Percentiles rank a stretch among this genome's conserved stretches.
Evolutionary conservation across 495 filamentous ascomycete species (phyloP).

Genomic region (Cercophora samala): DNA sequence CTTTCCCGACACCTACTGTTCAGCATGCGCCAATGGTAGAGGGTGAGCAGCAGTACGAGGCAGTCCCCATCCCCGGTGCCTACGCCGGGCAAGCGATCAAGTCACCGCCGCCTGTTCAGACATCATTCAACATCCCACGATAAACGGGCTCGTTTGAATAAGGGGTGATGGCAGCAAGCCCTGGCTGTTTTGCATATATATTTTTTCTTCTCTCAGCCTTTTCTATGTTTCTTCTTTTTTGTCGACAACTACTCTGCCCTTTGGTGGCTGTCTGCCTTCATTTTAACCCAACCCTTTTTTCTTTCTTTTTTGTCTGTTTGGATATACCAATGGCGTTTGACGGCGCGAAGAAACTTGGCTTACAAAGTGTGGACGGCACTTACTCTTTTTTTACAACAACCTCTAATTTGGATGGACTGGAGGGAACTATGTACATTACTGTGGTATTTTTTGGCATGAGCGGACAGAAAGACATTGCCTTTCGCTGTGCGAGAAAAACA

Average conservation of each 20-base stretch:
- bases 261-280: slow-evolving; percentile 12
- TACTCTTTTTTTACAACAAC: neutral
- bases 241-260: slow-evolving; percentile 20
- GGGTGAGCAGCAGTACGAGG: slow-evolving; percentile 63
- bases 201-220: slow-evolving; percentile 27
- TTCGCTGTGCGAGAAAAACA: neutral
- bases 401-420: slow-evolving; percentile 3
- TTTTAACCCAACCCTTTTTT: slow-evolving; percentile 9
- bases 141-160: slow-evolving; percentile 10
- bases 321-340: slow-evolving; percentile 34
- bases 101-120: slow-evolving; percentile 42
- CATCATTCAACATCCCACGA: slow-evolving; percentile 34
- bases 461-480: neutral
- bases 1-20: slow-evolving; percentile 28
- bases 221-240: slow-evolving; percentile 18
- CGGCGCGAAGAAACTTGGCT: slow-evolving; percentile 12
- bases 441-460: neutral
- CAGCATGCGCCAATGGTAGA: slow-evolving; percentile 53
- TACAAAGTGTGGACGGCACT: slow-evolving; percentile 2
- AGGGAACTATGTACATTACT: neutral
- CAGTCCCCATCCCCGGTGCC: slow-evolving; percentile 65
- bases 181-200: slow-evolving; percentile 21
- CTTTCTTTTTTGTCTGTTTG: slow-evolving; percentile 19
- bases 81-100: slow-evolving; percentile 50
- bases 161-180: neutral